phyloP scores from a whole-genome alignment of 371 early-diverging fungal species.

The Syncephalastrum sp. region DNA sequence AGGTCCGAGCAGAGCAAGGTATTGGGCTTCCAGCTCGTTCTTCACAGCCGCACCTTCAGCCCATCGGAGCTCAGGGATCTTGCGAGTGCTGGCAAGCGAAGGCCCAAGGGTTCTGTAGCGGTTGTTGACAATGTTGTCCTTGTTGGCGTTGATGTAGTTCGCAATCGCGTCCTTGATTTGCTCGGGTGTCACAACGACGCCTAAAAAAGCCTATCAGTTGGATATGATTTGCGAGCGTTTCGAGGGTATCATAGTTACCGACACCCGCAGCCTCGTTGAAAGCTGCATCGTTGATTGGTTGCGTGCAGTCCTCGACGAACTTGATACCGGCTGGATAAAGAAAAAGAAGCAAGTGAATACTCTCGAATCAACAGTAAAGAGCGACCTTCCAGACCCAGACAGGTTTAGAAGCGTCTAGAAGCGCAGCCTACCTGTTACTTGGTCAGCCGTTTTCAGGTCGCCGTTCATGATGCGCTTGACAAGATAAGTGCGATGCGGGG shows the following conservation, averaged over 20 bases:
- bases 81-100: slow-evolving; percentile 72
- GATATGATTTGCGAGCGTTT: not conserved
- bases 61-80: slow-evolving; percentile 78
- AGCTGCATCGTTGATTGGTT: slow-evolving; percentile 56
- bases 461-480: slow-evolving; percentile 72
- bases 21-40: slow-evolving; percentile 81
- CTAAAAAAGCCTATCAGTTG: slow-evolving; percentile 26
- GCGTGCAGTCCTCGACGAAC: slow-evolving; percentile 64
- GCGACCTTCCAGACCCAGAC: not conserved
- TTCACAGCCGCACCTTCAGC: slow-evolving; percentile 88
- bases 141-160: slow-evolving; percentile 61
- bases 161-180: slow-evolving; percentile 58
- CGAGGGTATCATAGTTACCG: slow-evolving; percentile 56
- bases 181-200: slow-evolving; percentile 77
- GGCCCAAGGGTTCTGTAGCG: slow-evolving; percentile 81
- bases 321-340: slow-evolving; percentile 80
- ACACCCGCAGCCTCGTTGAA: slow-evolving; percentile 90
- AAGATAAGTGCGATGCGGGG: slow-evolving; percentile 72
- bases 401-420: not conserved
- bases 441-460: slow-evolving; percentile 78
- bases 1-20: slow-evolving; percentile 85
- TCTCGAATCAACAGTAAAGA: not conserved
- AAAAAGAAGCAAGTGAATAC: not conserved
- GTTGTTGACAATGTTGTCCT: slow-evolving; percentile 73
- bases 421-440: slow-evolving; percentile 74